Conservation (phyloP, 495 filamentous ascomycete genomes). For the Xylaria bambusicola region DNA sequence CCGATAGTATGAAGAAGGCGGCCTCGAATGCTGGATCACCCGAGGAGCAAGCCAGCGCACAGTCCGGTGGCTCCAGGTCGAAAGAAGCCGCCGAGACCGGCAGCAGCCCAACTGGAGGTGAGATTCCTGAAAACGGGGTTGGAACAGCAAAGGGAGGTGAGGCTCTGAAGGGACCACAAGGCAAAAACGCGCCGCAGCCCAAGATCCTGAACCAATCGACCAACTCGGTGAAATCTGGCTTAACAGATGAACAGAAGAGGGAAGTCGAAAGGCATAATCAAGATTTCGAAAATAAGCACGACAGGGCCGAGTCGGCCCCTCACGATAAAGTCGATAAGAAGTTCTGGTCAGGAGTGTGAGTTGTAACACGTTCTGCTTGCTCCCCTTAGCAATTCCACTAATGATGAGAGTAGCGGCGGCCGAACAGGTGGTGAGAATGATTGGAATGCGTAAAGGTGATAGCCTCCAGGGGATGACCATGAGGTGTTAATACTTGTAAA, state of each 20-base stretch:
- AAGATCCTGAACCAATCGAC: constrained; percentile 48
- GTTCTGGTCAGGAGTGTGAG: constrained; percentile 47
- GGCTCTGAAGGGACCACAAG: constrained; percentile 42
- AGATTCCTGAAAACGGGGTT: constrained; percentile 35
- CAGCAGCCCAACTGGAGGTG: constrained; percentile 30
- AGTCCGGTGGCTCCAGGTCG: constrained; percentile 47
- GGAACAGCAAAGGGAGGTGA: constrained; percentile 38
- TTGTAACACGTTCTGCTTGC: constrained; percentile 12
- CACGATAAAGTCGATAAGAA: constrained; percentile 52
- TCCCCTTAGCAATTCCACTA: background rate
- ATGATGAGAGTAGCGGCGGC: constrained; percentile 25
- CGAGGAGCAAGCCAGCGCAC: constrained; percentile 41
- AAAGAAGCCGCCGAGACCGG: constrained; percentile 46
- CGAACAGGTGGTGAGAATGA: constrained; percentile 19
- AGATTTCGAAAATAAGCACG: constrained; percentile 54
- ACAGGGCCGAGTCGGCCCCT: constrained; percentile 35
- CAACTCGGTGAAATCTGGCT: constrained; percentile 34
- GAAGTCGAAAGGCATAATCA: constrained; percentile 55
- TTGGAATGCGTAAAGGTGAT: constrained; percentile 25
- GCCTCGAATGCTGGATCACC: constrained; percentile 29
- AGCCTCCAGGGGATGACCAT: too few relatives aligned
- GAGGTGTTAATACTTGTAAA: too few relatives aligned
- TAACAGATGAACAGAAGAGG: constrained; percentile 48
- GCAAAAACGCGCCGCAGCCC: constrained; percentile 41
- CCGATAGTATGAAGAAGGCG: constrained; percentile 28